These are phyloP conservation scores for Amylostereum areolatum DNA, from an alignment of 1,284 basidiomycete species.

Conservation along the genomic window DNA sequence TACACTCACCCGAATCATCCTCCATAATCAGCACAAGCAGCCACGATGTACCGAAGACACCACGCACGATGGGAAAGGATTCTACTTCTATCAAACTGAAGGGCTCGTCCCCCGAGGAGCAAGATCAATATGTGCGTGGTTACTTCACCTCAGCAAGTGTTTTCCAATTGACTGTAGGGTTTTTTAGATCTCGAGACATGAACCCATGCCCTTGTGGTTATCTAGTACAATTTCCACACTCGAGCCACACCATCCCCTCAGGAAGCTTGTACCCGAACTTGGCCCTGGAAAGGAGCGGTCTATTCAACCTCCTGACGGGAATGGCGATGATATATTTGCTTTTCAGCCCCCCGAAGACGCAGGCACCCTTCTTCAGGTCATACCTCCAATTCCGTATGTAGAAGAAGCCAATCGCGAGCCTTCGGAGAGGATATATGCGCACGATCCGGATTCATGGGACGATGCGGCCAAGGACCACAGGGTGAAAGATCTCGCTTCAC, in stretches of 20 bases:
- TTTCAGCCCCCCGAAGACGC: background rate
- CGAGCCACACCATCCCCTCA: conserved; percentile 37
- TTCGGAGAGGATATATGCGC: too few species aligned
- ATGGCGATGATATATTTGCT: background rate
- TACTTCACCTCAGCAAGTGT: background rate
- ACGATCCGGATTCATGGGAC: too few species aligned
- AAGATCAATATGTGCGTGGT: background rate
- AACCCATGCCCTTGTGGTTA: conserved; percentile 41
- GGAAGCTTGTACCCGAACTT: conserved; percentile 28
- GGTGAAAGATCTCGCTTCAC: too few species aligned
- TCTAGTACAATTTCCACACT: conserved; percentile 34
- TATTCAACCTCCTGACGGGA: conserved; percentile 9
- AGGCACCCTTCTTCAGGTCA: too few species aligned
- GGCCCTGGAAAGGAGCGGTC: conserved; percentile 2
- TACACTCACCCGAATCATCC: conserved; percentile 37
- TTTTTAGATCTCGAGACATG: conserved; percentile 3
- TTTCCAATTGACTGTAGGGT: background rate
- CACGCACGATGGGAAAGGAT: conserved; percentile 25
- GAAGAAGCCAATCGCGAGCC: too few species aligned
- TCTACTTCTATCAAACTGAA: conserved; percentile 41
- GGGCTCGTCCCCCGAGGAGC: conserved; percentile 4
- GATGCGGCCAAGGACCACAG: too few species aligned
- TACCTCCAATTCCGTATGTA: too few species aligned
- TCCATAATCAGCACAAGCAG: conserved; percentile 38
- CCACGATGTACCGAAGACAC: conserved; percentile 26